phyloP scores from a whole-genome alignment of 768 basidiomycete genomes.

The Cyathus striatus region DNA sequence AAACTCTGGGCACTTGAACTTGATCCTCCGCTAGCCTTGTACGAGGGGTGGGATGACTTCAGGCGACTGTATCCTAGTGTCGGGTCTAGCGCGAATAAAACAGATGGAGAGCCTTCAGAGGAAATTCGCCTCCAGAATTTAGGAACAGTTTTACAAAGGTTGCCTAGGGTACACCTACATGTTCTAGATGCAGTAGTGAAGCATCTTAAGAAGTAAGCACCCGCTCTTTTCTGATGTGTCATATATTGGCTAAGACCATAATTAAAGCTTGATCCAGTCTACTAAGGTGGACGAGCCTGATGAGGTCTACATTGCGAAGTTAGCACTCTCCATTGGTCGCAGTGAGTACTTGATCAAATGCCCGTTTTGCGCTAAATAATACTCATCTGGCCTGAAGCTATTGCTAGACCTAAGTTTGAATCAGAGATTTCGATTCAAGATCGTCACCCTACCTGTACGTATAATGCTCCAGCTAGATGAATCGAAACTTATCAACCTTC shows the following conservation, averaged over 20 bases:
- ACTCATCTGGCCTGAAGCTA: conserved; percentile 36
- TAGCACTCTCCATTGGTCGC: conserved; percentile 83
- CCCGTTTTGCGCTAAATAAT: not conserved
- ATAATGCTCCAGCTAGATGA: not conserved
- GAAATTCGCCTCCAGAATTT: conserved; percentile 63
- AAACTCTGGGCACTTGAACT: conserved; percentile 94
- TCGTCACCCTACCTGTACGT: conserved; percentile 70
- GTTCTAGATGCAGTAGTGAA: conserved; percentile 75
- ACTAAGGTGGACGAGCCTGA: conserved; percentile 69
- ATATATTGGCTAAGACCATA: conserved; percentile 6
- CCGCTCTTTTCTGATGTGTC: not conserved
- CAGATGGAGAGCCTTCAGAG: conserved; percentile 47
- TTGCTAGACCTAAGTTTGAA: conserved; percentile 80
- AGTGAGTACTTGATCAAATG: conserved; percentile 41
- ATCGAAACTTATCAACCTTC: conserved; percentile 2
- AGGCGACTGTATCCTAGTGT: conserved; percentile 81
- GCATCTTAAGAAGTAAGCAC: conserved; percentile 66
- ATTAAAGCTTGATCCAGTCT: conserved; percentile 55
- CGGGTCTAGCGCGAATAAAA: conserved; percentile 35
- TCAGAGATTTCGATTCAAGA: conserved; percentile 87
- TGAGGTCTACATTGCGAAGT: conserved; percentile 81
- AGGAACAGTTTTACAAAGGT: conserved; percentile 53
- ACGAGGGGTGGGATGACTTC: conserved; percentile 91
- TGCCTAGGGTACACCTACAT: conserved; percentile 76
- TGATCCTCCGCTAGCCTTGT: conserved; percentile 78